Base-by-base conservation (phyloP, 352 stramenopile species). In the Phytophthora agathidicida region DNA sequence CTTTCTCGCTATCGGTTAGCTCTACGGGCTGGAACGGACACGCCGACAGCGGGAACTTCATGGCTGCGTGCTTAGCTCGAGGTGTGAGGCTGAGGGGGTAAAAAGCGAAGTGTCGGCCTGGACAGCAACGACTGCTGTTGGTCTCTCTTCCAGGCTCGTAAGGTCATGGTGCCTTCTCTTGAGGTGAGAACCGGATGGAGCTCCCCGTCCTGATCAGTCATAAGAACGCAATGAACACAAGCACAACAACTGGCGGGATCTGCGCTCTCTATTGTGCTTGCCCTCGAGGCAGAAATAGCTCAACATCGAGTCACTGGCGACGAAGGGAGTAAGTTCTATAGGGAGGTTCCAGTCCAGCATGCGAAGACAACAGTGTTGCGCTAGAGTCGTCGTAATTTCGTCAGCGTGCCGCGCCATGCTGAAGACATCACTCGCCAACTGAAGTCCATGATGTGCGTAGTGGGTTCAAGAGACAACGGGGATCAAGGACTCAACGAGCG, bases 11-110 rank as follows among this genome's bases (percentile, higher is more conserved):
- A 14, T 68, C 60, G 9, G 60, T 64, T 7, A 77, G 38, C 13
- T 53, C 55, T 16, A 74, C 36, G 2, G 59, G 19, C 50, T 67
- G 53, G 31, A 77, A 74, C 39, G 64, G 68, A 33, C 52, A 74
- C 44, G 64, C 59, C n/a, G 65, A 61, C 38, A 77, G 60, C 16
- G 68, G 64, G 53, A 77, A 71, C 48, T 76, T 76, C 68, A 76
- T 76, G 24, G 20, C 20, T 26, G 23, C 19, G 44, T 36, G 10
- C 11, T 52, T 49, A n/a, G 28, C 14, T 19, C 9, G 23, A 24
- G 28, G 24, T n/a, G 28, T 54, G 38, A 26, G 44, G 36, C 7
- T 23, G 27, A 33, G 10, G 45, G 38, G 28, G 57, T 35, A 38
- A 68, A 65, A 65, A 37, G 35, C 31, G 28, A 61, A 73, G 59